Conservation (phyloP, 306 rosid species). For the Pyrus betulifolia region DNA sequence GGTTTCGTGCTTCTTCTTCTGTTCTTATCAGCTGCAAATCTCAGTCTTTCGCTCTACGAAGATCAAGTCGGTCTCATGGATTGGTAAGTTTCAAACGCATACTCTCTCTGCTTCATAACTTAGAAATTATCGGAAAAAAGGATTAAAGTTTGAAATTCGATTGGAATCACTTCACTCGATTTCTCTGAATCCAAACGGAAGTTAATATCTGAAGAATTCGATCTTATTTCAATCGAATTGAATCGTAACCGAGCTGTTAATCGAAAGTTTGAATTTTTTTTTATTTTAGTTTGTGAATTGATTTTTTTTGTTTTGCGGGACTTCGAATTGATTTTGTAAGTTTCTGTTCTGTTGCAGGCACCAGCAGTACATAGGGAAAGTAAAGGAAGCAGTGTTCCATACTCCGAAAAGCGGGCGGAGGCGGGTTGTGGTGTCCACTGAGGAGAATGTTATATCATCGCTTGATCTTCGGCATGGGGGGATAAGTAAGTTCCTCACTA, state of each 20-base stretch:
- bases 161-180: background rate
- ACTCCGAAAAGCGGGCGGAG: slow-evolving; percentile 80
- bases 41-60: slow-evolving; percentile 56
- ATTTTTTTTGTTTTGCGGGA: background rate
- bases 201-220: background rate
- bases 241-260: background rate
- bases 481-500: slow-evolving; percentile 50
- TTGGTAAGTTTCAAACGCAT: slow-evolving; percentile 53
- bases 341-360: slow-evolving; percentile 48
- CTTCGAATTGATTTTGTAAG: background rate
- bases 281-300: background rate
- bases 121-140: background rate
- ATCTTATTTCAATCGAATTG: background rate
- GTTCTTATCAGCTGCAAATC: slow-evolving; percentile 23
- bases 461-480: slow-evolving; percentile 98
- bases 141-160: background rate
- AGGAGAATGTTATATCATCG: slow-evolving; percentile 93
- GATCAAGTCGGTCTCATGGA: slow-evolving; percentile 98
- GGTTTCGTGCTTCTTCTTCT: slow-evolving; percentile 29
- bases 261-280: background rate
- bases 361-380: slow-evolving; percentile 88
- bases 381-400: slow-evolving; percentile 82
- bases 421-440: slow-evolving; percentile 93
- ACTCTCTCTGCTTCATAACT: background rate
- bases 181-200: background rate